Percentiles rank a stretch among this genome's conserved stretches.
phyloP scores from a whole-genome alignment of 1,139 yeast species.

The Kluyveromyces sp. region DNA sequence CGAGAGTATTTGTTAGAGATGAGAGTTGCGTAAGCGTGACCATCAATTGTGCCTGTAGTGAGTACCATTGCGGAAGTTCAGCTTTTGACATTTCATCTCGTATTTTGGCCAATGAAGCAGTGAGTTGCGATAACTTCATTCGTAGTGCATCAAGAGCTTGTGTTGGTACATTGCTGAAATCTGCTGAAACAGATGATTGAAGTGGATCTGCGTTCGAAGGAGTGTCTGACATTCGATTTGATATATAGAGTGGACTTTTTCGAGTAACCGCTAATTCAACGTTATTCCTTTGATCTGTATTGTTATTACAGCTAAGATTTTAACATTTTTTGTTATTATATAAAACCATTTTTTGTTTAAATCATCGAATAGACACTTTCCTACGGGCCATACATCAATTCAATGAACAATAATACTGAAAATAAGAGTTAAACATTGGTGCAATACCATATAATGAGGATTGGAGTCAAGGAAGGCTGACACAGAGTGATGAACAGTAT shows the following conservation, averaged over 20 bases:
- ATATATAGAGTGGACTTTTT: no score
- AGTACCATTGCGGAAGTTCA: conserved; percentile 33
- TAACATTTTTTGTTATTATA: no score
- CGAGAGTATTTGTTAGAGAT: conserved; percentile 62
- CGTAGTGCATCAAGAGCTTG: conserved; percentile 54
- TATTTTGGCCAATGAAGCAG: conserved; percentile 40
- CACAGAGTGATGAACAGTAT: conserved; percentile 5
- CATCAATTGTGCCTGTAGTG: conserved; percentile 73
- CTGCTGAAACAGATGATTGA: conserved; percentile 2
- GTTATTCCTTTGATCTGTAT: no score
- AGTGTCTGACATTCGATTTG: background rate
- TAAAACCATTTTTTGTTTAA: no score
- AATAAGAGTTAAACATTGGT: no score
- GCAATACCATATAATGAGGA: no score
- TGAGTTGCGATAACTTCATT: conserved; percentile 48
- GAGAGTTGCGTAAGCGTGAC: conserved; percentile 75
- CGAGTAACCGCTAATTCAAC: no score
- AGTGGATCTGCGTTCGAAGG: conserved; percentile 1
- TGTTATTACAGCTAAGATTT: no score
- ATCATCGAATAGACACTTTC: no score
- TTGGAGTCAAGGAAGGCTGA: no score
- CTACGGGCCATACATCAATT: no score
- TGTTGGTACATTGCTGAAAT: conserved; percentile 42
- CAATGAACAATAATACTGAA: no score
- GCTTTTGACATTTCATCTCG: conserved; percentile 36